Evolutionary conservation across 345 rosid species (phyloP), one percentile per base, ranked within the genome.

Genomic region (Eucalyptus albens): DNA sequence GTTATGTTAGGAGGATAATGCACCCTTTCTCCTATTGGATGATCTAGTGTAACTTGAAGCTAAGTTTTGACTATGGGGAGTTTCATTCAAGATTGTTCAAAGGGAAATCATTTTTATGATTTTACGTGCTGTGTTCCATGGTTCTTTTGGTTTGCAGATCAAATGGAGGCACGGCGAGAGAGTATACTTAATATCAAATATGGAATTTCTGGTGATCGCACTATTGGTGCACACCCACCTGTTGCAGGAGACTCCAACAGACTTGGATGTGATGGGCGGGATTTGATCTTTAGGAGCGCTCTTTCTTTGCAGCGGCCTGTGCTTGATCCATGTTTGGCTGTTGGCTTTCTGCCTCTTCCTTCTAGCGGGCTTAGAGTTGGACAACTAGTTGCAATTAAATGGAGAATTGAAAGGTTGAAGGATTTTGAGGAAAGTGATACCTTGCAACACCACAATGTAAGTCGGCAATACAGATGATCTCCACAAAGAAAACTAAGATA

Each of bases 351-450:
- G 88, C 94, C 98, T 87, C 97, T 98, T 92, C 94, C 97, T 89
- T 94, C 97, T 42, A 93, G 90, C 90, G 95, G 97, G 82, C 97
- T 98, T 90, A 94, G 97, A 92, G 98, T 97, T 65, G 99, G 99
- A 88, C 95, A 96, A 92, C 98, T 96, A 88, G 92, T 96, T 91
- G 92, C 94, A 89, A 92, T 96, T 95, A 94, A 96, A 88, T 98
- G 99, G 99, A 94, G 98, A 89, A 94, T 98, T 86, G 97, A 98
- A 94, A 94, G 97, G 94, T 93, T 98, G 90, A 97, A 96, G 93
- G 94, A 92, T 85, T 93, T 86, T 31, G 94, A 93, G 88, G 93
- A 90, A 87, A 94, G 87, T 86, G 93, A 92, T 86, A 91, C 37
- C 72, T 37, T 88, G 72, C 89, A 91, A 8, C 89, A 90, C 87